Base-by-base conservation (phyloP, 371 early-diverging fungal genomes). In the Mortierella sp. region DNA sequence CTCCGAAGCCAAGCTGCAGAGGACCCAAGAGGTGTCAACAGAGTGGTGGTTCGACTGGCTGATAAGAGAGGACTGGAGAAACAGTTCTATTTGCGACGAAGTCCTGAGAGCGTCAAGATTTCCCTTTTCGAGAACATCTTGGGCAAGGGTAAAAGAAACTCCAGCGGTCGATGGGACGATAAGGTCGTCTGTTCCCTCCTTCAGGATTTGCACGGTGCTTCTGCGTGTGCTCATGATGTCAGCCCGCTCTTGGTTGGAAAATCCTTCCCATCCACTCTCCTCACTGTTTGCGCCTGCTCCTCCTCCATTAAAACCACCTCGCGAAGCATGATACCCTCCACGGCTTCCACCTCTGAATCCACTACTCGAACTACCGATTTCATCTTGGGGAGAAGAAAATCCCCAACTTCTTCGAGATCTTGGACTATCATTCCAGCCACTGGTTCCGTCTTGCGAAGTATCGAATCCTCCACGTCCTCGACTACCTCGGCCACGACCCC, bases 21-120 rank as follows among this genome's bases (percentile, higher is more conserved):
- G 21, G 5, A 79, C 52, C 6, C 71, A 74, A 1, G 83, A 76
- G 13, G 70, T 76, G 47, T 80, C 83, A 47, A 76, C 70, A 6
- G 34, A 16, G 73, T 83, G 80, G 26, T 79, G 80, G 31, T 79
- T 79, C 3, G 83, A 83, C 11, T 79, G 44, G 60, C 76, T 79
- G 31, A 79, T 7, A 4, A 83, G 70, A 42, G 75, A 79, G 2
- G 83, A 83, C 70, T 79, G 71, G 70, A 83, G 26, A 28, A 83
- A 83, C 24, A 34, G 14, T 0, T 76, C 72, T 26, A 79, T 75
- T 10, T 71, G 76, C 6, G 11, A 4, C 1, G 34, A 16, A 13
- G 63, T 48, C 13, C 34, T 63, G 63, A 63, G 63, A 26, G 19
- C 31, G 7, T 63, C 63, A 26, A 63, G 63, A 3, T 19, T 19